Evolutionary conservation across 208 protist species (phyloP).

Genomic region (Wallacemonas collosoma): DNA sequence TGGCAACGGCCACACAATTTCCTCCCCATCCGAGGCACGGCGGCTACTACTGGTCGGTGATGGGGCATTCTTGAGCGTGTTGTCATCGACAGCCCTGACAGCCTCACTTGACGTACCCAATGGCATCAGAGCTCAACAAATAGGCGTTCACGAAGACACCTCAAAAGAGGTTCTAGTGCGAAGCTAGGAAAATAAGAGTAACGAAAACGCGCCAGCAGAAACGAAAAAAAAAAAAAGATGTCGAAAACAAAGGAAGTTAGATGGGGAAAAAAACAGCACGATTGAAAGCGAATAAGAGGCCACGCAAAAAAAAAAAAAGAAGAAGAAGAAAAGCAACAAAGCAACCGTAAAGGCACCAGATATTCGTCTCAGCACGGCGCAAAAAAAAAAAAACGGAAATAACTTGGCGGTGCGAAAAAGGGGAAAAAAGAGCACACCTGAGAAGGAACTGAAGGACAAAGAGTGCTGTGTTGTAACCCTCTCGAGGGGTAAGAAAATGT

Average conservation of each 20-base stretch:
- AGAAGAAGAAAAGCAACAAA: constrained; percentile 14
- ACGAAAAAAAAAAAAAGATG: not conserved
- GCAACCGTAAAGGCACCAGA: not conserved
- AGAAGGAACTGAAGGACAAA: too few relatives aligned
- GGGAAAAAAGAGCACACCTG: not conserved
- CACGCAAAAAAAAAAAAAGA: not conserved
- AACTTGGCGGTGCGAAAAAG: not conserved
- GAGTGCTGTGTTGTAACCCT: too few relatives aligned
- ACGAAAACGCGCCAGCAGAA: not conserved
- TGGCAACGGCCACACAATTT: constrained; percentile 18
- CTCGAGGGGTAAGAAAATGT: too few relatives aligned
- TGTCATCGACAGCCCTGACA: not conserved
- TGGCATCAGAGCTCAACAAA: not conserved
- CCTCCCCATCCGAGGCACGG: constrained; percentile 7
- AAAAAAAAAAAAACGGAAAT: constrained; percentile 14
- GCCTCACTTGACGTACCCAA: not conserved
- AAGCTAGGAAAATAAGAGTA: not conserved
- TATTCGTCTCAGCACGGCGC: too few relatives aligned
- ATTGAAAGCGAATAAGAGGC: not conserved
- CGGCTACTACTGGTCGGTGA: constrained; percentile 13
- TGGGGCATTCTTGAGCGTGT: not conserved
- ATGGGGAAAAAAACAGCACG: not conserved
- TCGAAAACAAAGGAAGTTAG: not conserved
- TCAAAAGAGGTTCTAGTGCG: not conserved
- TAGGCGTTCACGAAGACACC: too few relatives aligned